phyloP scores from a whole-genome alignment of 805 yeast genomes.

The Zygosaccharomyces lentus region DNA sequence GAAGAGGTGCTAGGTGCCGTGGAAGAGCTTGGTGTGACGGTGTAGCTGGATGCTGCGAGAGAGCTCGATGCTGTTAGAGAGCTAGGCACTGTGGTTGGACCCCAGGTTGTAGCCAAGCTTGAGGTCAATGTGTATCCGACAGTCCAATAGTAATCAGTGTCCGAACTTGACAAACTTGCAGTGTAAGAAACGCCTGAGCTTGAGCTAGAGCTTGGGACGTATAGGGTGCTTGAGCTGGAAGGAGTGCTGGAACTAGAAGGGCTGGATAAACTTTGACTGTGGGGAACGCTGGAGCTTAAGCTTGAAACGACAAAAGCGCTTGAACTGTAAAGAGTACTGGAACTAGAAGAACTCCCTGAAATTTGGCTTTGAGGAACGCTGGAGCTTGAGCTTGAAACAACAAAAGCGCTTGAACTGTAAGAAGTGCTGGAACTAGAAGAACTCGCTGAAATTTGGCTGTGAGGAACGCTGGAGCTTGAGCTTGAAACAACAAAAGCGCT shows the following conservation, averaged over 20 bases:
- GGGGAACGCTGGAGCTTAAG: conserved; percentile 1
- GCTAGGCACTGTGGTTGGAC: not conserved
- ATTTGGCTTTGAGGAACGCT: too few relatives aligned
- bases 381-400: not conserved
- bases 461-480: not conserved
- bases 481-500: too few relatives aligned
- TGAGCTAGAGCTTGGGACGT: not conserved
- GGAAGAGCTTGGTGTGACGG: conserved; percentile 15
- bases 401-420: not conserved
- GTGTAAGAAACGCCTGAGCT: not conserved
- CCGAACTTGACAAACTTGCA: not conserved
- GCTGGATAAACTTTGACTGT: not conserved
- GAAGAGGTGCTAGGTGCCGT: too few relatives aligned
- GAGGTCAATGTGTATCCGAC: not conserved
- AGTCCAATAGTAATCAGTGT: not conserved
- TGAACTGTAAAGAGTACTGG: not conserved
- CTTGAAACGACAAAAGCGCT: too few relatives aligned
- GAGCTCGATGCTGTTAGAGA: not conserved
- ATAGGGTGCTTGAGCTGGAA: not conserved
- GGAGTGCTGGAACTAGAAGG: conserved; percentile 1
- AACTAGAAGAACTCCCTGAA: not conserved
- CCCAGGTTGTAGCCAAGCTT: conserved; percentile 6
- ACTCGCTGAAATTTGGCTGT: not conserved
- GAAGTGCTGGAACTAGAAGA: not conserved
- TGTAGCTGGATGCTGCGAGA: conserved; percentile 7